Evolutionary conservation across 306 rosid species (phyloP).

Genomic region (Potentilla sterilis): DNA sequence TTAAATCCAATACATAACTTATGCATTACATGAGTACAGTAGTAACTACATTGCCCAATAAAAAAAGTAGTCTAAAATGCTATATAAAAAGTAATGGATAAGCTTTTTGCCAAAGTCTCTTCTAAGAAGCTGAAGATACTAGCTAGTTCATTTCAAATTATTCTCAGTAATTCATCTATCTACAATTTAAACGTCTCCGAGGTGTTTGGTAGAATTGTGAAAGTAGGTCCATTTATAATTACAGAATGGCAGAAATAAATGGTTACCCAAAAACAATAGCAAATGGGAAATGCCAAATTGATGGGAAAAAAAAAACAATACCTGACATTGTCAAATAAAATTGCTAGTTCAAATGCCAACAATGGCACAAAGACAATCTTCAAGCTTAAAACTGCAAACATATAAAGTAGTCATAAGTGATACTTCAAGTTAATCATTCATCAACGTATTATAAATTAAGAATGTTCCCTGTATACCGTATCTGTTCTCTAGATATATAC

Average conservation of each 20-base stretch:
- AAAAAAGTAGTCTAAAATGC: background rate
- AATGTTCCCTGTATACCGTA: constrained; percentile 47
- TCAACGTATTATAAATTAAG: background rate
- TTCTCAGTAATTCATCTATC: background rate
- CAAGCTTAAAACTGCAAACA: constrained; percentile 66
- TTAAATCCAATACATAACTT: constrained; percentile 11
- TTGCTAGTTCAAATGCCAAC: constrained; percentile 62
- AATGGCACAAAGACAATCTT: constrained; percentile 83
- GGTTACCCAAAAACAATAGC: background rate
- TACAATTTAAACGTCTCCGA: background rate
- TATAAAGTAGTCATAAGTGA: constrained; percentile 18
- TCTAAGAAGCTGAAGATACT: background rate
- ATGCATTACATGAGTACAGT: background rate
- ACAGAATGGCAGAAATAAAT: constrained; percentile 12
- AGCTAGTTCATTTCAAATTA: background rate
- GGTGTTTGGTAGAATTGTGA: background rate
- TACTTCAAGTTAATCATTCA: background rate
- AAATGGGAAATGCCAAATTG: background rate
- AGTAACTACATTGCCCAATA: background rate
- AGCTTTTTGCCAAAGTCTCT: background rate
- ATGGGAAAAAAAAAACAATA: constrained; percentile 23
- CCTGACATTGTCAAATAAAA: constrained; percentile 92
- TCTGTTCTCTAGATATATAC: constrained; percentile 62
- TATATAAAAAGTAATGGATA: background rate
- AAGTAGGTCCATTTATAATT: constrained; percentile 20